These are phyloP conservation scores for Neofusicoccum parvum DNA, from an alignment of 2,329 filamentous ascomycete species.

Conservation along the genomic window DNA sequence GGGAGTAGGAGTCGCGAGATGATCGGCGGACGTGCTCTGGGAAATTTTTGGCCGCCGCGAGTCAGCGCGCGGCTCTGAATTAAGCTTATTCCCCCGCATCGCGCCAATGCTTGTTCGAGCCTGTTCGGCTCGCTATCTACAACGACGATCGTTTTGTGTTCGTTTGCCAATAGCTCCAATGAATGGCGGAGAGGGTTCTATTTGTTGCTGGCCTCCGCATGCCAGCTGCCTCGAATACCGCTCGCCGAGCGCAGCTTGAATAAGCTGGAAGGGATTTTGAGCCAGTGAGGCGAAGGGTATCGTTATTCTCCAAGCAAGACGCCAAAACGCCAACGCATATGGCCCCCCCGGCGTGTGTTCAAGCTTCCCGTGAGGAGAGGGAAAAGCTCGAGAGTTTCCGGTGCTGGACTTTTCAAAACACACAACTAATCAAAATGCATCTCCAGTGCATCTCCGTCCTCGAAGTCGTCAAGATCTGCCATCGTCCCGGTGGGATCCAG, in stretches of 20 bases:
- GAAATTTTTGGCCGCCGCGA: conserved; percentile 22
- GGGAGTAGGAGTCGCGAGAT: not conserved
- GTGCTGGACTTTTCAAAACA: no score
- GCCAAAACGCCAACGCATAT: not conserved
- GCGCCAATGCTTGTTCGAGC: not conserved
- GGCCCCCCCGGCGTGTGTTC: no score
- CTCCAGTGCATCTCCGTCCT: conserved; percentile 40
- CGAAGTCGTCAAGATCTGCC: conserved; percentile 34
- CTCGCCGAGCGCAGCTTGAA: no score
- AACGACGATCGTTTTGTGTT: no score
- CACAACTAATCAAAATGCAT: conserved; percentile 33
- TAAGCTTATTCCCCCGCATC: conserved; percentile 22
- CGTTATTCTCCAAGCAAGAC: not conserved
- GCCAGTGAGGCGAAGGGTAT: not conserved
- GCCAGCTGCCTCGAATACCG: no score
- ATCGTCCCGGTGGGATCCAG: conserved; percentile 37
- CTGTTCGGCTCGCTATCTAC: not conserved
- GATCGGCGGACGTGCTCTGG: not conserved
- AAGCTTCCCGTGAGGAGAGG: no score
- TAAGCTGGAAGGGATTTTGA: not conserved
- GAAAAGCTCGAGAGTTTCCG: no score
- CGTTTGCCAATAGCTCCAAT: not conserved
- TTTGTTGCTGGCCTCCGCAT: not conserved
- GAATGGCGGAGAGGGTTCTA: not conserved
- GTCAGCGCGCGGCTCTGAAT: conserved; percentile 11